Evolutionary conservation across 805 yeast species (phyloP).

Genomic region (Myxozyma lipomycoides): DNA sequence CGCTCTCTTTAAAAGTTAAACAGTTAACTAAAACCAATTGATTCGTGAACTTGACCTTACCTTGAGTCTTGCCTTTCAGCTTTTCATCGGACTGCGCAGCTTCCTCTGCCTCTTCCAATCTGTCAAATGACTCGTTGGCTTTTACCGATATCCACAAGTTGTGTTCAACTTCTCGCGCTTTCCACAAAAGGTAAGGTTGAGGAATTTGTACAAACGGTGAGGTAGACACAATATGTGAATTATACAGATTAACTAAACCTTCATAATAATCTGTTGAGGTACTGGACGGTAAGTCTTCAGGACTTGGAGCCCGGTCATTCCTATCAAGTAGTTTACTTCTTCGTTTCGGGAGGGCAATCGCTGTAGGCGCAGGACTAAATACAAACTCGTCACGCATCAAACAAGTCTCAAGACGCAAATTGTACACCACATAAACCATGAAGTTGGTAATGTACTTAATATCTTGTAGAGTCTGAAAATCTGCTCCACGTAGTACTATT

Average conservation of each 20-base stretch:
- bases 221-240: constrained; percentile 60
- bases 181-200: constrained; percentile 58
- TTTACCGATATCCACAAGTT: constrained; percentile 33
- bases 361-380: constrained; percentile 34
- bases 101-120: neutral
- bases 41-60: too few species aligned
- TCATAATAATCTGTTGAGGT: constrained; percentile 31
- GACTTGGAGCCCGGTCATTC: neutral
- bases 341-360: neutral
- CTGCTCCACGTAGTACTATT: constrained; percentile 77
- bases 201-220: constrained; percentile 81
- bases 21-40: too few species aligned
- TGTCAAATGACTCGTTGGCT: constrained; percentile 20
- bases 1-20: too few species aligned
- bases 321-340: neutral
- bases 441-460: constrained; percentile 78
- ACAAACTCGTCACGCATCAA: constrained; percentile 68
- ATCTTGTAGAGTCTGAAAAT: constrained; percentile 54
- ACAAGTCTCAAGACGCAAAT: constrained; percentile 73
- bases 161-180: constrained; percentile 52
- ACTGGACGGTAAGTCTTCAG: constrained; percentile 1
- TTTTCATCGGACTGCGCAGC: too few species aligned
- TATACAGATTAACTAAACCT: constrained; percentile 39
- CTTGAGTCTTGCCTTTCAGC: too few species aligned
- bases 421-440: constrained; percentile 72